Percentiles rank a stretch among this genome's conserved stretches.
Evolutionary conservation across 352 stramenopile genomes (phyloP).

Genomic region (Globisporangium nagaii): DNA sequence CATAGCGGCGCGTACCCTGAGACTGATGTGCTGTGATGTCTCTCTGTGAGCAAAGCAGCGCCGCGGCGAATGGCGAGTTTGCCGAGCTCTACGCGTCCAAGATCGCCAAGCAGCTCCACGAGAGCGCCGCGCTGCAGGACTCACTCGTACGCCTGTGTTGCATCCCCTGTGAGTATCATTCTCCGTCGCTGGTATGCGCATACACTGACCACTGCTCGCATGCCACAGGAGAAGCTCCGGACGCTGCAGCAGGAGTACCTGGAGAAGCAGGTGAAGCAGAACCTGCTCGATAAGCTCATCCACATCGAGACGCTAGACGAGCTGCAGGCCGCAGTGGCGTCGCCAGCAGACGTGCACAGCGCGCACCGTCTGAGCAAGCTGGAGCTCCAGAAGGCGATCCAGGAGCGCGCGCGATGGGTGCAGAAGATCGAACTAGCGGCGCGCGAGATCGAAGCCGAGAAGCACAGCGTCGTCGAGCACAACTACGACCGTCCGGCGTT

Average conservation of each 20-base stretch:
- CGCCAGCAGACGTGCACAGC: constrained; percentile 20
- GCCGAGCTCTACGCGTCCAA: constrained; percentile 40
- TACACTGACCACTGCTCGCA: neutral
- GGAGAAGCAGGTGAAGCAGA: constrained; percentile 61
- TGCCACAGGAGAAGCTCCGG: constrained; percentile 30
- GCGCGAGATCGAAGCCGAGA: constrained; percentile 43
- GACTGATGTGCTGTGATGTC: neutral
- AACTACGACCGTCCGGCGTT: constrained; percentile 28
- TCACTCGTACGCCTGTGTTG: constrained; percentile 16
- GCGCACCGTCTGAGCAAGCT: constrained; percentile 31
- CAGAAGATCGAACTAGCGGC: constrained; percentile 33
- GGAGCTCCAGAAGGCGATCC: constrained; percentile 36
- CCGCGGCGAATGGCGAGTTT: constrained; percentile 23
- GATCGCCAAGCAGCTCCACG: constrained; percentile 18
- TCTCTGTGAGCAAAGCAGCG: constrained; percentile 8
- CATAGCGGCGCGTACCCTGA: too few relatives aligned
- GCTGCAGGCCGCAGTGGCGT: constrained; percentile 18
- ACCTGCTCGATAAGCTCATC: constrained; percentile 67
- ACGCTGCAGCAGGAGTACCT: constrained; percentile 47
- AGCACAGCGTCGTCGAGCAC: constrained; percentile 38
- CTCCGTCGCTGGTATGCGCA: neutral
- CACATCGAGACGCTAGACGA: constrained; percentile 46
- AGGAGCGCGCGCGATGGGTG: constrained; percentile 35
- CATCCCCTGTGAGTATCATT: neutral
- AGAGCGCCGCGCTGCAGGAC: constrained; percentile 20